Percentiles rank a stretch among this genome's conserved stretches.
Evolutionary conservation across 2,329 filamentous ascomycete species (phyloP).

Genomic region (Dothiorella sarmentorum): DNA sequence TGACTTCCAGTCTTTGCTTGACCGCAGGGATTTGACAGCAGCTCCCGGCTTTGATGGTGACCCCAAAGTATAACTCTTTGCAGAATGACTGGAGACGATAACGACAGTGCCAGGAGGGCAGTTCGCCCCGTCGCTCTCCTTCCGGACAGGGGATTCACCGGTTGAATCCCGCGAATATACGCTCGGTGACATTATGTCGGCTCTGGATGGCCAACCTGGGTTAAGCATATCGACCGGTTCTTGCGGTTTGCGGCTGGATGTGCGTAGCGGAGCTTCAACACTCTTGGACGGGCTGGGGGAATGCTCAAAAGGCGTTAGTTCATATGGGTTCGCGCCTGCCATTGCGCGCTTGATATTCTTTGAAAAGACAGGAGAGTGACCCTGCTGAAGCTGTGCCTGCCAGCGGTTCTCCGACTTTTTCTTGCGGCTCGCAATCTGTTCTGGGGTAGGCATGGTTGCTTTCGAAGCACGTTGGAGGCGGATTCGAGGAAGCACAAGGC

Average conservation of each 20-base stretch:
- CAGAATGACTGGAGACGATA: conserved; percentile 43
- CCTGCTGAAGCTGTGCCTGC: conserved; percentile 40
- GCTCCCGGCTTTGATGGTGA: conserved; percentile 22
- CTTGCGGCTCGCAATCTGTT: conserved; percentile 39
- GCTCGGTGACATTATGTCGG: conserved; percentile 41
- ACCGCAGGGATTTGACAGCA: conserved; percentile 25
- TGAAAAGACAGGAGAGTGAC: conserved; percentile 27
- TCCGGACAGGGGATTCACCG: conserved; percentile 32
- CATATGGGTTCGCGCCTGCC: conserved; percentile 31
- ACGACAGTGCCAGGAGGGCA: conserved; percentile 35
- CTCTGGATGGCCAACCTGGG: conserved; percentile 2
- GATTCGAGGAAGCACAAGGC: conserved; percentile 15
- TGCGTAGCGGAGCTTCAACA: background rate
- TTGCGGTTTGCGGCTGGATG: conserved; percentile 2
- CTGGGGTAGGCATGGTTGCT: conserved; percentile 32
- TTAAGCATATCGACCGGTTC: conserved; percentile 1
- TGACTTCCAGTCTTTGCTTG: conserved; percentile 45
- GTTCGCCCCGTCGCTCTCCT: conserved; percentile 32
- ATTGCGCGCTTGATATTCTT: background rate
- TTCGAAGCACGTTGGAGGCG: conserved; percentile 17
- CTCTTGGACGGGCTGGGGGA: conserved; percentile 16
- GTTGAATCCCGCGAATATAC: conserved; percentile 46
- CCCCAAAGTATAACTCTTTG: conserved; percentile 42
- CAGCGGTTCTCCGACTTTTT: conserved; percentile 40
- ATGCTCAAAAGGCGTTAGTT: conserved; percentile 25